Evolutionary conservation across 768 basidiomycete genomes (phyloP).

Genomic region (Leucogyrophana mollusca): DNA sequence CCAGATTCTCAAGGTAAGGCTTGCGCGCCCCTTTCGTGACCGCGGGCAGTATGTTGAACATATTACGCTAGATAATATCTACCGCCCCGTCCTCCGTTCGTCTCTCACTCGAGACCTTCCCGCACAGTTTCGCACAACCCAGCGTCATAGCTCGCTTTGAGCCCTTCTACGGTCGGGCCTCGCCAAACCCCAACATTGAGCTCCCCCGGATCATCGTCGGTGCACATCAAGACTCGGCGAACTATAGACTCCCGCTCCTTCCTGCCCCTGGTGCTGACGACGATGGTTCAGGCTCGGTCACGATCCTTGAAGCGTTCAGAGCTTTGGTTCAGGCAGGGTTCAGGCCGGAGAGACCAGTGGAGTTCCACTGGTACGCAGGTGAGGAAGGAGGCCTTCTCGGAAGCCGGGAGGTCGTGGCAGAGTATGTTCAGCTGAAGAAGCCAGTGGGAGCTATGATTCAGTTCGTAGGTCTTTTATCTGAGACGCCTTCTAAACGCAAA

Average conservation of each 20-base stretch:
- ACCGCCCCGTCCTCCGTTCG: conserved; percentile 11
- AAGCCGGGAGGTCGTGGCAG: conserved; percentile 49
- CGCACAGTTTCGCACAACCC: conserved; percentile 17
- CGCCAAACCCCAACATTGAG: conserved; percentile 7
- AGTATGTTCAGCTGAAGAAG: conserved; percentile 43
- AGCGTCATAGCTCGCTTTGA: conserved; percentile 26
- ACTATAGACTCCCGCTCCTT: conserved; percentile 36
- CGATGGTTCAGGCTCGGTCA: conserved; percentile 65
- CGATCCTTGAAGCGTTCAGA: conserved; percentile 77
- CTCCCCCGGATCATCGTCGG: conserved; percentile 36
- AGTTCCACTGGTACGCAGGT: conserved; percentile 86
- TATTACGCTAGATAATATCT: conserved; percentile 9
- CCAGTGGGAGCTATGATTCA: conserved; percentile 52
- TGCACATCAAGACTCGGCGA: conserved; percentile 44
- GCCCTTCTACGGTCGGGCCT: conserved; percentile 5
- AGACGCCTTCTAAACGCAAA: conserved; percentile 42
- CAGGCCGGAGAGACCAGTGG: conserved; percentile 61
- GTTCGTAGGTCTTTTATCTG: conserved; percentile 35
- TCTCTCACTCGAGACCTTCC: conserved; percentile 20
- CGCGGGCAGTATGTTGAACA: background rate
- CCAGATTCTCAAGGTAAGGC: conserved; percentile 11
- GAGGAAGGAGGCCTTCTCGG: conserved; percentile 42
- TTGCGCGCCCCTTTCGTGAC: too few relatives aligned
- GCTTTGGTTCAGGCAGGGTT: conserved; percentile 68
- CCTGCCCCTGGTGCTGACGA: conserved; percentile 51